phyloP scores from a whole-genome alignment of 1,284 basidiomycete species.

The Sparassis latifolia region DNA sequence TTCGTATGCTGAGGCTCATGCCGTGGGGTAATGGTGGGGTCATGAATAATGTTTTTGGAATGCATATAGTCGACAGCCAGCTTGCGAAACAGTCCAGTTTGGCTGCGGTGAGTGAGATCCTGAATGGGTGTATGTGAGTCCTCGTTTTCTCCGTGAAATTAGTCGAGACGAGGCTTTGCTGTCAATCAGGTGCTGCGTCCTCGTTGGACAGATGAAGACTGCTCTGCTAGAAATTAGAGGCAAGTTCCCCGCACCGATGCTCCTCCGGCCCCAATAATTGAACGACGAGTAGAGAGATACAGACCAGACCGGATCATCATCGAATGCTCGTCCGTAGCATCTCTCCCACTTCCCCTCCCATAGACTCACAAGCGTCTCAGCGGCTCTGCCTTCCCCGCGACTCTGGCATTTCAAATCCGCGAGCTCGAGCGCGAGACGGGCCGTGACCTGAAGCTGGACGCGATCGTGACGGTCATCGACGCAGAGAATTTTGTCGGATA shows the following conservation, averaged over 20 bases:
- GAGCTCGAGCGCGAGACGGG: slow-evolving; percentile 75
- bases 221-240: slow-evolving; percentile 83
- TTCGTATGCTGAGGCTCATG: neutral
- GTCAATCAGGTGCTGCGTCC: slow-evolving; percentile 70
- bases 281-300: slow-evolving; percentile 60
- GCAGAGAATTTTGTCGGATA: slow-evolving; percentile 87
- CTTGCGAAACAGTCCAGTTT: slow-evolving; percentile 79
- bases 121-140: slow-evolving; percentile 86
- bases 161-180: too few relatives aligned
- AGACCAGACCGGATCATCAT: slow-evolving; percentile 85
- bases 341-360: slow-evolving; percentile 2
- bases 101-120: slow-evolving; percentile 81
- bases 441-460: slow-evolving; percentile 76
- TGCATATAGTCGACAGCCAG: slow-evolving; percentile 70
- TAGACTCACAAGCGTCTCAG: slow-evolving; percentile 28
- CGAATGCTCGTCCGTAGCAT: slow-evolving; percentile 72
- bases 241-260: slow-evolving; percentile 18
- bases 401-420: slow-evolving; percentile 86
- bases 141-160: neutral
- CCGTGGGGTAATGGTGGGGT: neutral
- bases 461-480: slow-evolving; percentile 85
- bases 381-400: slow-evolving; percentile 86
- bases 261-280: neutral
- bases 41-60: too few relatives aligned
- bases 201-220: slow-evolving; percentile 88